These are phyloP conservation scores for Dendryphion nanum DNA, from an alignment of 2,329 filamentous ascomycete genomes.

Conservation along the genomic window DNA sequence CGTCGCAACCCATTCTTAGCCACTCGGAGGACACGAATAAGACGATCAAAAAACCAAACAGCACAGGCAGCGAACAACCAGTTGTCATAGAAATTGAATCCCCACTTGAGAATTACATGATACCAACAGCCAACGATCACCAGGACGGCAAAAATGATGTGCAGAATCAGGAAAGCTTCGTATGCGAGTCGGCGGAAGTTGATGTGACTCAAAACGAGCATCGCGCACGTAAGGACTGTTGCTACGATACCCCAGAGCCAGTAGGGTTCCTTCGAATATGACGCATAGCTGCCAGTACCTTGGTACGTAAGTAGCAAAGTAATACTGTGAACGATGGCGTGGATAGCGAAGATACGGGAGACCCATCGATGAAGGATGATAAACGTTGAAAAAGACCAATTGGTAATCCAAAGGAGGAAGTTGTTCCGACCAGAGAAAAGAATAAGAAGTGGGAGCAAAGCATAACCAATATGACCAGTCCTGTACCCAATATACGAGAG, in stretches of 20 bases:
- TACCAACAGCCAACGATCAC: constrained; percentile 35
- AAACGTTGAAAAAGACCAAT: constrained; percentile 40
- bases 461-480: constrained; percentile 31
- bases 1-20: too few relatives aligned
- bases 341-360: constrained; percentile 18
- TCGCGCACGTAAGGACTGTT: constrained; percentile 25
- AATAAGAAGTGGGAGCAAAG: constrained; percentile 27
- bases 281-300: constrained; percentile 10
- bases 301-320: constrained; percentile 17
- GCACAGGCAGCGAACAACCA: too few relatives aligned
- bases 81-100: too few relatives aligned
- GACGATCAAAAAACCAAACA: too few relatives aligned
- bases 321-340: constrained; percentile 21
- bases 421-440: constrained; percentile 41
- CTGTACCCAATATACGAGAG: constrained; percentile 28
- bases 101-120: too few relatives aligned
- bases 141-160: constrained; percentile 33
- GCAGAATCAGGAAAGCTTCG: constrained; percentile 36
- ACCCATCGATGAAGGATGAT: constrained; percentile 38
- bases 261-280: constrained; percentile 21
- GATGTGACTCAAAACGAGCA: constrained; percentile 25
- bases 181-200: constrained; percentile 29
- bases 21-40: too few relatives aligned
- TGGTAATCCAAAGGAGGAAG: constrained; percentile 37
- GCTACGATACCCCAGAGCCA: constrained; percentile 43